A percentile compares a stretch with the other conserved stretches of the same genome.
phyloP scores from a whole-genome alignment of 345 rosid genomes.

The Erucastrum elatum region DNA sequence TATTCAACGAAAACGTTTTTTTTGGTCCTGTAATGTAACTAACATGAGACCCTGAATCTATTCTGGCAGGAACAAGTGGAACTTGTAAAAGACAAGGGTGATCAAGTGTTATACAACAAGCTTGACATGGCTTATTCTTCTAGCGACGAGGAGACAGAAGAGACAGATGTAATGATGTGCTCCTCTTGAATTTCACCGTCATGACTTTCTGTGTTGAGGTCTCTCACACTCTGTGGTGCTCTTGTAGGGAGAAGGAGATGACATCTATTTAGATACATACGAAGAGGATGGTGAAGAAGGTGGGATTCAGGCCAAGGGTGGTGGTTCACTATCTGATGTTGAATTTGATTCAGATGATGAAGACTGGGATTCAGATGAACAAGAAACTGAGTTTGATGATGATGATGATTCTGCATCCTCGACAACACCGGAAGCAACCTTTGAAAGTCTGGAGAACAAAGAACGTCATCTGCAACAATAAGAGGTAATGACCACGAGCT shows the following conservation, averaged over 20 bases:
- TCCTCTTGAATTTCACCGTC: not conserved
- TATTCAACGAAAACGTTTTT: not conserved
- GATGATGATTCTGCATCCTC: slow-evolving; percentile 1
- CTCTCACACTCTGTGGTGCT: not conserved
- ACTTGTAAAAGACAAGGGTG: slow-evolving; percentile 53
- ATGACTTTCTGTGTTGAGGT: not conserved
- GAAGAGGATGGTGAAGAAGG: slow-evolving; percentile 36
- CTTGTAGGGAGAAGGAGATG: slow-evolving; percentile 58
- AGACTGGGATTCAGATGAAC: slow-evolving; percentile 32
- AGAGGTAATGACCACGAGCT: not conserved
- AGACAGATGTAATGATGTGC: slow-evolving; percentile 13
- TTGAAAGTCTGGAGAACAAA: not conserved
- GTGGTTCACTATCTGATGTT: slow-evolving; percentile 23
- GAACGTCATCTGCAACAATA: slow-evolving; percentile 18
- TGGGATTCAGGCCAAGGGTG: slow-evolving; percentile 13
- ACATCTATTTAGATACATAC: slow-evolving; percentile 37
- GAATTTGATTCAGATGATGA: slow-evolving; percentile 35
- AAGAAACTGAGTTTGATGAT: slow-evolving; percentile 21
- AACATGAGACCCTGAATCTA: slow-evolving; percentile 14
- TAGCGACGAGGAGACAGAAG: slow-evolving; percentile 55
- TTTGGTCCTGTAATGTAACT: slow-evolving; percentile 7
- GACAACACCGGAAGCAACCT: slow-evolving; percentile 24
- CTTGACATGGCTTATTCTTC: slow-evolving; percentile 66
- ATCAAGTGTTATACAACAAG: slow-evolving; percentile 57
- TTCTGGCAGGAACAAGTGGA: slow-evolving; percentile 66